Evolutionary conservation across 1,284 basidiomycete species (phyloP).

Genomic region (Chalciporus sp.): DNA sequence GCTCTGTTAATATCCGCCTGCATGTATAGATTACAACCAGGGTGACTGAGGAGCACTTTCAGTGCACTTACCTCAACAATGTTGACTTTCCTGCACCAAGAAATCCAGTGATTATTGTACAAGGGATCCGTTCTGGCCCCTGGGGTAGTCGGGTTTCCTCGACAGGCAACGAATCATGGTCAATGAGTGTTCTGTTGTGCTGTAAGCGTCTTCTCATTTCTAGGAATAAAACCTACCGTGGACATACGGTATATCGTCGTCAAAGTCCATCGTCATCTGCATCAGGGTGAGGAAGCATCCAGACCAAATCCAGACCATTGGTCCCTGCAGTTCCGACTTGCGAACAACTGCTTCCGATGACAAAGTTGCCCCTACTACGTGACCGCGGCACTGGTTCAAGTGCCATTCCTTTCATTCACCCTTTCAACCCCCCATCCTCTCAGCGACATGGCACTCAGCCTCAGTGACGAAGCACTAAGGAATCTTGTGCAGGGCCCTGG

Average conservation of each 20-base stretch:
- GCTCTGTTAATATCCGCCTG: slow-evolving; percentile 86
- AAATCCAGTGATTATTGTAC: slow-evolving; percentile 91
- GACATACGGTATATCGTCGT: slow-evolving; percentile 54
- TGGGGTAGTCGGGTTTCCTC: slow-evolving; percentile 2
- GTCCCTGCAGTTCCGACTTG: slow-evolving; percentile 25
- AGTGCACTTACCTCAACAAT: slow-evolving; percentile 61
- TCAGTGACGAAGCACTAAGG: slow-evolving; percentile 56
- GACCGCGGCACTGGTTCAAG: background rate
- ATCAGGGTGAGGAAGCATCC: too few relatives aligned
- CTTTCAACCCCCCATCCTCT: background rate
- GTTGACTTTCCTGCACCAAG: slow-evolving; percentile 92
- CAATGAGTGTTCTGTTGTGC: slow-evolving; percentile 44
- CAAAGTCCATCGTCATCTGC: slow-evolving; percentile 28
- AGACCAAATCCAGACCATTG: too few relatives aligned
- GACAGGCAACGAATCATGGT: slow-evolving; percentile 26
- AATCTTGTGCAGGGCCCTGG: slow-evolving; percentile 72
- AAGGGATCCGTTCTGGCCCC: slow-evolving; percentile 57
- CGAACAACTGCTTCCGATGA: slow-evolving; percentile 25
- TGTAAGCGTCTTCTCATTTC: slow-evolving; percentile 8
- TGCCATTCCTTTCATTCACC: background rate
- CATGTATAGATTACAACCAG: background rate
- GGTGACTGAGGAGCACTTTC: background rate
- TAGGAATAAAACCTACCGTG: slow-evolving; percentile 5
- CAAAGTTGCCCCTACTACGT: slow-evolving; percentile 9
- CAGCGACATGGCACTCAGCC: slow-evolving; percentile 26